Evolutionary conservation across 106 monocot species (phyloP).

Genomic region (Allium fistulosum): DNA sequence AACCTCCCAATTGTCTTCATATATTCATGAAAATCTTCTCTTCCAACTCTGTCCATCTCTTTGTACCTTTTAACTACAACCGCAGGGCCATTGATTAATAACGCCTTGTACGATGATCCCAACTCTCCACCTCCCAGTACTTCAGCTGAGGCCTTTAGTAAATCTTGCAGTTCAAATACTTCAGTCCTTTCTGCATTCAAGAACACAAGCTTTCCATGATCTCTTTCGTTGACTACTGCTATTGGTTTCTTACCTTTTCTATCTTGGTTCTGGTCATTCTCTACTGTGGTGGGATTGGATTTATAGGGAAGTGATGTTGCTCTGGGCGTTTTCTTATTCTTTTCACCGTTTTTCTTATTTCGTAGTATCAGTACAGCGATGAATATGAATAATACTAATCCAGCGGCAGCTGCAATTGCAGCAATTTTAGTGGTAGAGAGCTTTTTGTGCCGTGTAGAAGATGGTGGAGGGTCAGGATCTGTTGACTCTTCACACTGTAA

Average conservation of each 20-base stretch:
- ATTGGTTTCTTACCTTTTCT: background rate
- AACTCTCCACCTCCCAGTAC: slow-evolving; percentile 49
- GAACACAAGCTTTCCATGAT: slow-evolving; percentile 43
- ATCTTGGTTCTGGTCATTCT: no score
- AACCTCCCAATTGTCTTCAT: slow-evolving; percentile 71
- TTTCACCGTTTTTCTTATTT: background rate
- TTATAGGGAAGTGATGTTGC: no score
- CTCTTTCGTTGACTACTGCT: slow-evolving; percentile 2
- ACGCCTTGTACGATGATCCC: slow-evolving; percentile 59
- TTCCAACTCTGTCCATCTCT: slow-evolving; percentile 73
- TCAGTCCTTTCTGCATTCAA: slow-evolving; percentile 25
- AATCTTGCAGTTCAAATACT: slow-evolving; percentile 60
- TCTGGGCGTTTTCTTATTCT: background rate
- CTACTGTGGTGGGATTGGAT: background rate
- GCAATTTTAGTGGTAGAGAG: background rate
- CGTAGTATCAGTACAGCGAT: background rate
- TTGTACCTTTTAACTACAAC: slow-evolving; percentile 77
- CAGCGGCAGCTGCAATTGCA: slow-evolving; percentile 4
- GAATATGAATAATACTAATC: slow-evolving; percentile 5
- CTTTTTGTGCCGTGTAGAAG: background rate
- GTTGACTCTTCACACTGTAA: background rate
- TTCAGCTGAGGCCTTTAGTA: slow-evolving; percentile 70
- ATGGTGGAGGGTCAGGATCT: background rate
- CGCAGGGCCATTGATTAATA: slow-evolving; percentile 27
- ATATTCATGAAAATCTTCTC: slow-evolving; percentile 75